phyloP scores from a whole-genome alignment of 768 basidiomycete genomes.

The Naganishia kalamii region DNA sequence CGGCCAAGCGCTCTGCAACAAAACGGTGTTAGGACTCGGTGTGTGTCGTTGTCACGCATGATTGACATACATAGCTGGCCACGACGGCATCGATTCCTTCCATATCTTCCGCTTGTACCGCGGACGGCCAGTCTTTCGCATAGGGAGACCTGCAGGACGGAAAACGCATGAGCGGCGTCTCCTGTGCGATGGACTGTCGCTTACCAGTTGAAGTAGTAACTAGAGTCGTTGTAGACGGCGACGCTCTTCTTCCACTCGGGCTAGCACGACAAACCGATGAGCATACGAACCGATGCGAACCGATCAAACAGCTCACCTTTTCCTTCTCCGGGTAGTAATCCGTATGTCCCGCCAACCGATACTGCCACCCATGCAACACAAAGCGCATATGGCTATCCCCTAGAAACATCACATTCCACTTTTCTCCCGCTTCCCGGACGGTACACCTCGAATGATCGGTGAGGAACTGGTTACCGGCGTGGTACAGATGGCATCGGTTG shows the following conservation, averaged over 20 bases:
- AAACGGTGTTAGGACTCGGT: background rate
- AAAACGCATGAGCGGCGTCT: too few species aligned
- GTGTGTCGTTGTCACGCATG: background rate
- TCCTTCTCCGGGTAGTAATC: constrained; percentile 7
- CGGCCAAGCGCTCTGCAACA: background rate
- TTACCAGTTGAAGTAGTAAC: constrained; percentile 11
- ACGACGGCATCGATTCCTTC: background rate
- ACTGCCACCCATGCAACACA: constrained; percentile 9
- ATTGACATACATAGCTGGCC: background rate
- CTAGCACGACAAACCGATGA: background rate
- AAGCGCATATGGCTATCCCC: constrained; percentile 22
- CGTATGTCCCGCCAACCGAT: constrained; percentile 19
- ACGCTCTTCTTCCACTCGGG: constrained; percentile 8
- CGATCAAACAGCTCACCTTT: background rate
- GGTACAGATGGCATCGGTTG: constrained; percentile 12
- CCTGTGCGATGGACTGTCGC: background rate
- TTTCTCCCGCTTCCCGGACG: background rate
- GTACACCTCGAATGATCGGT: constrained; percentile 6
- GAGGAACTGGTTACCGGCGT: constrained; percentile 13
- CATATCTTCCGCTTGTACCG: background rate
- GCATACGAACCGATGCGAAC: background rate
- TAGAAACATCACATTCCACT: constrained; percentile 20
- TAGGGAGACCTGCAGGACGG: background rate
- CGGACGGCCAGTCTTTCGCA: background rate
- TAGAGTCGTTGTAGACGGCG: background rate